Evolutionary conservation across 2,329 filamentous ascomycete genomes (phyloP), one percentile per base, ranked within the genome.

Genomic region (Zymoseptoria crescenta): DNA sequence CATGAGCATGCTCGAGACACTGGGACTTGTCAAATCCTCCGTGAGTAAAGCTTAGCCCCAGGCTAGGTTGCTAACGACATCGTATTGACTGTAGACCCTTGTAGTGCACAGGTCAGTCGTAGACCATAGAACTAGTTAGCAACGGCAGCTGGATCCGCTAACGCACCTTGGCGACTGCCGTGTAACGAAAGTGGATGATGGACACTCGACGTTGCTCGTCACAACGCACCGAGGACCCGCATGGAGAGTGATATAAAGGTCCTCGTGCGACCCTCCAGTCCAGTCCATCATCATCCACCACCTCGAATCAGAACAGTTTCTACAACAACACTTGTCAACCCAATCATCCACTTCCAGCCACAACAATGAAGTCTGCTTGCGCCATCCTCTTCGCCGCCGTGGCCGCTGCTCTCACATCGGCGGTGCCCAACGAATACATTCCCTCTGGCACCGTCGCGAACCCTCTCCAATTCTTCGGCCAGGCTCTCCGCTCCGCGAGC

Each of bases 321-420:
- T 45, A n/a, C 35, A 45, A 45, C 4, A n/a, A n/a, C 13, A 45
- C 21, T 49, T 41, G 10, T 13, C 13, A n/a, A n/a, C 35, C 10
- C 7, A 45, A 45, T n/a, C 35, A 45, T 16, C 35, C 35, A n/a
- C 13, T 45, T 45, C 13, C 35, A 45, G n/a, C 61, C 52, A 59
- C 52, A 63, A 69, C 52, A 49, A 71, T 71, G 68, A 69, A 68
- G 63, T 54, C 62, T 58, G 58, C 61, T 54, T 30, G 57, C 61
- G 57, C 62, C 59, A 49, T 60, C 52, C 60, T 62, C 57, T 8
- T 64, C 35, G 58, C 64, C 54, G 57, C 61, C 61, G 56, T 66
- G 55, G 54, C 61, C 60, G 57, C 59, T 29, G 56, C 63, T 62
- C 65, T 54, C 56, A 60, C 41, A 62, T 62, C 49, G 61, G 65